A percentile compares a stretch with the other conserved stretches of the same genome.
Conservation (phyloP, 2,329 filamentous ascomycete genomes). For the Keithomyces neogunnii region DNA sequence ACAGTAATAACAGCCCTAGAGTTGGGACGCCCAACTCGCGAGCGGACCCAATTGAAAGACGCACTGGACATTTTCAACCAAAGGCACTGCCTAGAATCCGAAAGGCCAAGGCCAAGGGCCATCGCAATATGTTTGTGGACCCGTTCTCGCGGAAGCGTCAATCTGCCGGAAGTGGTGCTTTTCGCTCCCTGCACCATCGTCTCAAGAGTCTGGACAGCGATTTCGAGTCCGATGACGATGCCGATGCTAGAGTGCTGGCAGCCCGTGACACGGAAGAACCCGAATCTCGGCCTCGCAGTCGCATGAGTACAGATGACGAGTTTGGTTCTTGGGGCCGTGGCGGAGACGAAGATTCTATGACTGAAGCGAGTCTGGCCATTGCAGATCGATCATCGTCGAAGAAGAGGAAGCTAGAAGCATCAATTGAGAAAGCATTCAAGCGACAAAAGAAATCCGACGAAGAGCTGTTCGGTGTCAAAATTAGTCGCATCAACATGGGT, state of each 20-base stretch:
- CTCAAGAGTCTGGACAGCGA: conserved; percentile 53
- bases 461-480: conserved; percentile 62
- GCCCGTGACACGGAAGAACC: conserved; percentile 75
- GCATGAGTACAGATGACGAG: conserved; percentile 56
- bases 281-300: conserved; percentile 74
- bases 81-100: conserved; percentile 67
- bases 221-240: conserved; percentile 87
- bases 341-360: conserved; percentile 57
- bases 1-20: conserved; percentile 53
- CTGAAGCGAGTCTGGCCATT: conserved; percentile 62
- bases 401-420: conserved; percentile 65
- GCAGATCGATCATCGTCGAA: conserved; percentile 45
- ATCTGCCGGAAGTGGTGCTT: conserved; percentile 47
- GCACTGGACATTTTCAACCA: conserved; percentile 44
- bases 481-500: conserved; percentile 43
- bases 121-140: conserved; percentile 58
- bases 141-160: conserved; percentile 57
- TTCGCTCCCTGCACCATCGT: conserved; percentile 73
- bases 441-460: conserved; percentile 74
- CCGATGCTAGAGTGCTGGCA: conserved; percentile 44
- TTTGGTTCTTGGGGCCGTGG: conserved; percentile 33
- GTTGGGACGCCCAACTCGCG: conserved; percentile 58
- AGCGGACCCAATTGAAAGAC: conserved; percentile 52
- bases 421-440: conserved; percentile 64
- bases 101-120: conserved; percentile 51